Percentiles rank a stretch among this genome's conserved stretches.
These are phyloP conservation scores for Fusarium sp. DNA, from an alignment of 2,329 filamentous ascomycete species.

Conservation along the genomic window DNA sequence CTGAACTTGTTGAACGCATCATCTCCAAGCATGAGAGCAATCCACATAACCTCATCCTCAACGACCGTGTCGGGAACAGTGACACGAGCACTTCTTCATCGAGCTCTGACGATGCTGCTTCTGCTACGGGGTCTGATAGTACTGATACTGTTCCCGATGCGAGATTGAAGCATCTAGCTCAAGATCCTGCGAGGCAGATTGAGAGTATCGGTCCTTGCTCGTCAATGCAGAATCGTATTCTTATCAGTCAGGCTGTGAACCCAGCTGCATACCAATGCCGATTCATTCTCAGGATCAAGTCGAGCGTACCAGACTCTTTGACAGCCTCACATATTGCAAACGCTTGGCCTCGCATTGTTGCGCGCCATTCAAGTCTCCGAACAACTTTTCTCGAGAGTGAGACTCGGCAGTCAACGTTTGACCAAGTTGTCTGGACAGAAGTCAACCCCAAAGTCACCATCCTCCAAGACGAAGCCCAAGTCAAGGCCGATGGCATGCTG, in stretches of 20 bases:
- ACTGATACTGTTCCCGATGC: not conserved
- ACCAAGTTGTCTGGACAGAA: constrained; percentile 1
- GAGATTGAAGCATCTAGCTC: not conserved
- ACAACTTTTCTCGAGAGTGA: not conserved
- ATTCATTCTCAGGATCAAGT: not conserved
- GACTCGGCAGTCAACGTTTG: not conserved
- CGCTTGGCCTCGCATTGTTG: not conserved
- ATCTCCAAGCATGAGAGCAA: not conserved
- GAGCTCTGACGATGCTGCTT: not conserved
- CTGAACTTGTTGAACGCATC: not conserved
- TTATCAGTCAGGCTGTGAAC: not conserved
- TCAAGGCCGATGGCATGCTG: not conserved
- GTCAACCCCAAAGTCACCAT: not conserved
- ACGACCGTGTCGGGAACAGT: not conserved
- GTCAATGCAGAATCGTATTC: not conserved
- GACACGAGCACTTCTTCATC: not conserved
- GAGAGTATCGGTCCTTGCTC: not conserved
- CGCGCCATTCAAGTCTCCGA: not conserved
- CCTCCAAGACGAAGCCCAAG: not conserved
- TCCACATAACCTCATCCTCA: not conserved
- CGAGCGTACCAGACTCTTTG: not conserved
- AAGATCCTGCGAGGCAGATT: not conserved
- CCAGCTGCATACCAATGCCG: not conserved
- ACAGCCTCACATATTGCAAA: not conserved
- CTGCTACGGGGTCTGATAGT: not conserved